These are phyloP conservation scores for Leonotis leonurus DNA, from an alignment of 257 asterid species.

Conservation along the genomic window DNA sequence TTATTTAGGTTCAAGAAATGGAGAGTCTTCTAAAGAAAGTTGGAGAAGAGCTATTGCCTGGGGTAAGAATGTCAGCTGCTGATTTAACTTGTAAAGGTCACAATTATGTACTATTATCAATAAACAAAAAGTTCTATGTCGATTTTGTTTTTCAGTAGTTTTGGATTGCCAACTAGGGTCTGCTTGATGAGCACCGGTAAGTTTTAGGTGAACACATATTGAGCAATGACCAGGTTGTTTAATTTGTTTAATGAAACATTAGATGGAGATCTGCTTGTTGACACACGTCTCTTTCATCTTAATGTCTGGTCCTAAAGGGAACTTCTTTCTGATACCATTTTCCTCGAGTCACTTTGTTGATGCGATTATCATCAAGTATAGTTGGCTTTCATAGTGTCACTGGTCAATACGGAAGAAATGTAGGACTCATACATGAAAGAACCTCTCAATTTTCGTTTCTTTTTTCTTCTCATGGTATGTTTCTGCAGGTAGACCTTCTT, in stretches of 20 bases:
- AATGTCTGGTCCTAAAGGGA: no score
- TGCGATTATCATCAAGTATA: background rate
- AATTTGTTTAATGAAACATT: background rate
- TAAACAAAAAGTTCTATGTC: background rate
- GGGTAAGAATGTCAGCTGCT: constrained; percentile 43
- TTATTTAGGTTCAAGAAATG: constrained; percentile 80
- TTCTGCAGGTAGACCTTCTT: constrained; percentile 52
- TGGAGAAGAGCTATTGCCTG: constrained; percentile 76
- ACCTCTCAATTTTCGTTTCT: constrained; percentile 13
- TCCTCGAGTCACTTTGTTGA: background rate
- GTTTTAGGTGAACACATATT: background rate
- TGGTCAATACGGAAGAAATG: constrained; percentile 10
- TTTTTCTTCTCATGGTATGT: background rate
- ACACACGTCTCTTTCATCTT: no score
- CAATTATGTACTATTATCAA: background rate
- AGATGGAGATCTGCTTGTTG: background rate
- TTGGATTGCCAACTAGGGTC: background rate
- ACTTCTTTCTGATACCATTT: no score
- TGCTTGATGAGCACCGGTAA: background rate
- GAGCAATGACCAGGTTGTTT: constrained; percentile 6
- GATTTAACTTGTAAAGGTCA: constrained; percentile 8
- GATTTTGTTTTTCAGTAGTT: background rate
- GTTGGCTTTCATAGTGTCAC: background rate
- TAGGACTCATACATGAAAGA: constrained; percentile 1
- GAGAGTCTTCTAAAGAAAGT: constrained; percentile 60